phyloP scores from a whole-genome alignment of 2,329 filamentous ascomycete genomes.

The Proliferodiscus dingleyae region DNA sequence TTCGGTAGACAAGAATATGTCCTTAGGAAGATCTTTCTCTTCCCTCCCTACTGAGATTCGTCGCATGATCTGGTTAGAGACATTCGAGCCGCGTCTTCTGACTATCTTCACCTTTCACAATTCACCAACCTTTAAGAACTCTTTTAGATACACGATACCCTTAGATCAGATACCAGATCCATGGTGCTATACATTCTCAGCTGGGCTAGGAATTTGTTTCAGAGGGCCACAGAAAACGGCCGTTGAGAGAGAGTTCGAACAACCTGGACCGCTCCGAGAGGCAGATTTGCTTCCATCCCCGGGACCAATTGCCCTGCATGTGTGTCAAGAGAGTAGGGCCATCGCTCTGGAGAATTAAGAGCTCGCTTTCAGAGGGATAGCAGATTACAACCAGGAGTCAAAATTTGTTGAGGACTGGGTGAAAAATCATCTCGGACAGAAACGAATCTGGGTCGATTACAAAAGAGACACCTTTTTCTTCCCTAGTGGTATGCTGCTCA shows the following conservation, averaged over 20 bases:
- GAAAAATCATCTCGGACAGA: not conserved
- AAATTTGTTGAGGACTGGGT: not conserved
- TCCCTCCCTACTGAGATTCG: not conserved
- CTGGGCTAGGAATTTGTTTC: too few species aligned
- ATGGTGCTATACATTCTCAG: not conserved
- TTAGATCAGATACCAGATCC: too few species aligned
- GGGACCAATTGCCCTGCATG: not conserved
- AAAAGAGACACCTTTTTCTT: not conserved
- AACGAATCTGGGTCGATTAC: not conserved
- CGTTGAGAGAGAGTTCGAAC: too few species aligned
- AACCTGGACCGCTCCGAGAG: not conserved
- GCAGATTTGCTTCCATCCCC: not conserved
- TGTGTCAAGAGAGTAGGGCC: not conserved
- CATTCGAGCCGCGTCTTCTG: not conserved
- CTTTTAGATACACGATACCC: too few species aligned
- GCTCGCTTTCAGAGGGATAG: not conserved
- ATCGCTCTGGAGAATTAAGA: not conserved
- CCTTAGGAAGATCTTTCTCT: too few species aligned
- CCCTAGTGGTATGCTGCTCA: too few species aligned
- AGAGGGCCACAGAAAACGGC: too few species aligned
- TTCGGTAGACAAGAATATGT: too few species aligned
- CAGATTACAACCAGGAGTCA: not conserved
- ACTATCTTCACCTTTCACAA: not conserved
- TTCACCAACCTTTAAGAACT: not conserved
- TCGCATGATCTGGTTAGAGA: not conserved